Evolutionary conservation across 2,329 filamentous ascomycete genomes (phyloP).

Genomic region (Sporothrix curviconia): DNA sequence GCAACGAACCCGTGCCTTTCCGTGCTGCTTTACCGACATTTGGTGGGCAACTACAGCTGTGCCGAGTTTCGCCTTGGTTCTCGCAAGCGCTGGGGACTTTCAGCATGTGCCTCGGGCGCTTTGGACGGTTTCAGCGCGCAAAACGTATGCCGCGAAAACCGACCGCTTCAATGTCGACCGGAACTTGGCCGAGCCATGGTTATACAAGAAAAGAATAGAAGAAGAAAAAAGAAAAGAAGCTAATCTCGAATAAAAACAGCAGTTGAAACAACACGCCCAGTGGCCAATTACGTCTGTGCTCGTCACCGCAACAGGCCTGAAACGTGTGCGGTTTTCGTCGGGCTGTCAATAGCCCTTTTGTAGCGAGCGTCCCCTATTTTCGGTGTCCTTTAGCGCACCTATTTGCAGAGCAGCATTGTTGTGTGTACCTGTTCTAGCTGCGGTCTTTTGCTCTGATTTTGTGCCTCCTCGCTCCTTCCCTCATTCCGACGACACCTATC

Average conservation of each 20-base stretch:
- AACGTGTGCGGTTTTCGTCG: not conserved
- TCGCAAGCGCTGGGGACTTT: not conserved
- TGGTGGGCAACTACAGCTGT: not conserved
- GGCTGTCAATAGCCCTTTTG: constrained; percentile 8
- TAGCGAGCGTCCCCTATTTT: not conserved
- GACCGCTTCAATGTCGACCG: constrained; percentile 12
- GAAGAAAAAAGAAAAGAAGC: not conserved
- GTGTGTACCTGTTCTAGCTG: no score
- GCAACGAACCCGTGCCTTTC: constrained; percentile 13
- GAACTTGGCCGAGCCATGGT: constrained; percentile 13
- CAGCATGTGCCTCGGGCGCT: not conserved
- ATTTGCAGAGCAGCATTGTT: no score
- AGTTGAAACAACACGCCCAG: not conserved
- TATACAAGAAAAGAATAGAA: not conserved
- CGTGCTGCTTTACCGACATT: constrained; percentile 13
- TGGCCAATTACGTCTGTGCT: not conserved
- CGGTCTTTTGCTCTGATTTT: constrained; percentile 4
- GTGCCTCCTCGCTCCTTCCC: not conserved
- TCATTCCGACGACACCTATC: constrained; percentile 4
- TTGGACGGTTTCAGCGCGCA: not conserved
- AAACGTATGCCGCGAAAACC: constrained; percentile 12
- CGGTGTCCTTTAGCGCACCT: constrained; percentile 3
- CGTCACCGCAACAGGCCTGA: not conserved
- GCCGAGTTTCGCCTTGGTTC: constrained; percentile 4
- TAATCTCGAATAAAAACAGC: not conserved